Conservation (phyloP, 208 protist species). For the Leptomonas pyrrhocoris region DNA sequence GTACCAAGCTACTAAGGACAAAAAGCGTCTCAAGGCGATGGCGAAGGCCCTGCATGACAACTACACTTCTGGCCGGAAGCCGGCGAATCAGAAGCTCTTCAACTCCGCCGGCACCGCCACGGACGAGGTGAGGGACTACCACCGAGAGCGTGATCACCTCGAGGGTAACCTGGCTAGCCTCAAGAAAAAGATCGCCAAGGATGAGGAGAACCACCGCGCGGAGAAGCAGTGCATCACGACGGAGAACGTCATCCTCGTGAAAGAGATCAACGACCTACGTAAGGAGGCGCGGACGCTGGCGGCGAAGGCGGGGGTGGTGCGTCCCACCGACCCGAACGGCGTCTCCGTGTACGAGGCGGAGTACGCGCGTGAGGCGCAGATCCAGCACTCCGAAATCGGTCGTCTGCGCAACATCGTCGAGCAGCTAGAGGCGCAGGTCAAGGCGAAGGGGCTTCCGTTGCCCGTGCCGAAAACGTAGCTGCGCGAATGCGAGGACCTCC, state of each 20-base stretch:
- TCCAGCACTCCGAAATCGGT: conserved; percentile 86
- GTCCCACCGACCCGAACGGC: conserved; percentile 48
- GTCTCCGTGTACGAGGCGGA: conserved; percentile 75
- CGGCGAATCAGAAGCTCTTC: conserved; percentile 33
- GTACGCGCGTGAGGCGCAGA: conserved; percentile 78
- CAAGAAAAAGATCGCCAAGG: conserved; percentile 94
- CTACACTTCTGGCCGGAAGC: conserved; percentile 68
- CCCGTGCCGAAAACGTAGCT: conserved; percentile 29
- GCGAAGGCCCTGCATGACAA: conserved; percentile 93
- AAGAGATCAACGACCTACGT: conserved; percentile 97
- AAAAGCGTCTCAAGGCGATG: conserved; percentile 88
- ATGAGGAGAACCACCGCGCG: conserved; percentile 90
- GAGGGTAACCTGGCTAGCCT: conserved; percentile 94
- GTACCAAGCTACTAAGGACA: conserved; percentile 37
- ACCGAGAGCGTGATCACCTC: conserved; percentile 94
- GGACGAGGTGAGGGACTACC: conserved; percentile 95
- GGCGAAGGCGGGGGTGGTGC: conserved; percentile 64
- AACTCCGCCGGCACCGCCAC: conserved; percentile 71
- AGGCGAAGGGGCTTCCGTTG: conserved; percentile 66
- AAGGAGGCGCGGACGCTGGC: conserved; percentile 92
- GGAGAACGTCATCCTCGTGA: conserved; percentile 96
- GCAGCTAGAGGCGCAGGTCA: conserved; percentile 72
- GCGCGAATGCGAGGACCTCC: neutral
- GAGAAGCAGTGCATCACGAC: conserved; percentile 93
- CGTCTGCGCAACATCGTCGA: conserved; percentile 69